Base-by-base conservation (phyloP, 2,329 filamentous ascomycete species). In the Aspergillus oerlinghausenensis region DNA sequence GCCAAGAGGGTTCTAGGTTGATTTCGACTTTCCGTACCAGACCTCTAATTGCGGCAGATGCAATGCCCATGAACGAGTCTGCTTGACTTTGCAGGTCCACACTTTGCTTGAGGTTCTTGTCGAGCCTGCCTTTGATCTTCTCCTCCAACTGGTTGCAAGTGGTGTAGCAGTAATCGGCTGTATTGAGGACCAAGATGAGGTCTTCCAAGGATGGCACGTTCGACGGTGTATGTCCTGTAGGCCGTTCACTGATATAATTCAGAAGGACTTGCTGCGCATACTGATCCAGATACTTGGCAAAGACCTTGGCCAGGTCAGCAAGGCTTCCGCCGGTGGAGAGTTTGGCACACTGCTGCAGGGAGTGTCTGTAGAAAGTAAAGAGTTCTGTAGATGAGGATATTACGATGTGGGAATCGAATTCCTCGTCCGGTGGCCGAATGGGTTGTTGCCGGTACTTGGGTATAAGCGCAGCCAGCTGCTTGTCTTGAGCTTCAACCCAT, bases 401-500 rank as follows among this genome's bases (percentile, higher is more conserved):
- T 55, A 99, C 93, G 48, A 90, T 86, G 70, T 96, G 90, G 0
- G 89, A 81, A 45, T 90, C 90, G 72, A 97, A 97, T 55, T 99
- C 94, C 65, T 99, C 94, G 63, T 97, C 94, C 0, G 83, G 78
- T 3, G 90, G 86, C 43, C 92, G 82, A 2, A 96, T 81, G 0
- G 91, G 88, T 65, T 96, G 91, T 58, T 82, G 84, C 62, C 89
- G 90, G 74, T 97, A 97, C 70, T 86, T 91, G 0, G 92, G 92
- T 61, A 99, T 90, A 75, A 97, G 85, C 7, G 80, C 75, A 5
- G 91, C 88, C 56, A 97, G 80, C 66, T 96, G 88, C 65, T 87
- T 93, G 74, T 97, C 93, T 73, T 97, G 94, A 9, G 91, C 93
- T 58, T 97, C 93, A 1, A 99, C 92, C 94, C 94, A 99, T 3